Base-by-base conservation (phyloP, 73 alveolate genomes). In the Blepharisma stoltei region DNA sequence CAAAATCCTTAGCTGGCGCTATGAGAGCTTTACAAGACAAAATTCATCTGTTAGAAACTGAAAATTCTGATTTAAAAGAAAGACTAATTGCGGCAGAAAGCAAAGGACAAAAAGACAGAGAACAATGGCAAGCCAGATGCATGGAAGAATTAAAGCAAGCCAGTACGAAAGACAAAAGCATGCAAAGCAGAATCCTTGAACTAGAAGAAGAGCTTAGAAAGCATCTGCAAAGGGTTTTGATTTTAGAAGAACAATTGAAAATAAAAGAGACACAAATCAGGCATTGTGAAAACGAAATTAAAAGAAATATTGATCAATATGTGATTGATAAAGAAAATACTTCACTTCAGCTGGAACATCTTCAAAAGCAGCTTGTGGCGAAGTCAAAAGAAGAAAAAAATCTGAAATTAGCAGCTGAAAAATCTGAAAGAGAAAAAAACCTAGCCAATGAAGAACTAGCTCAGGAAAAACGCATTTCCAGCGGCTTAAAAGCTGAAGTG, bases 231-330 rank as follows among this genome's bases (percentile, higher is more conserved):
- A n/a, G 73, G 38, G 18, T 60, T 60, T 20, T 38, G 14, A 11
- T 18, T 14, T 60, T 14, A 14, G 73, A 60, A 9, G 73, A 60
- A 5, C 73, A 60, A 25, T n/a, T 60, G 14, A 60, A 60, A 60
- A 60, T 60, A 14, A 60, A 60, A 60, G 73, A 60, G 46, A n/a
- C 23, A 9, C 73, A 60, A 60, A 14, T n/a, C 73, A 60, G 23
- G 23, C 23, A 14, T 38, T 18, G 49, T 5, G 73, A 60, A 60
- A 18, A 14, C 23, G 73, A 60, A 25, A 38, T 11, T 60, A 60
- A 60, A 60, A 60, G 73, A 5, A 60, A 60, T 38, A 18, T 60
- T n/a, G 73, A 60, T 18, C 73, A 60, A 25, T 60, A 14, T 25
- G 14, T 38, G 5, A 38, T 60, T 25, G 73, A 60, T 9, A 25